Conservation (phyloP, 805 yeast genomes). For the Blastobotrys chiropterorum region DNA sequence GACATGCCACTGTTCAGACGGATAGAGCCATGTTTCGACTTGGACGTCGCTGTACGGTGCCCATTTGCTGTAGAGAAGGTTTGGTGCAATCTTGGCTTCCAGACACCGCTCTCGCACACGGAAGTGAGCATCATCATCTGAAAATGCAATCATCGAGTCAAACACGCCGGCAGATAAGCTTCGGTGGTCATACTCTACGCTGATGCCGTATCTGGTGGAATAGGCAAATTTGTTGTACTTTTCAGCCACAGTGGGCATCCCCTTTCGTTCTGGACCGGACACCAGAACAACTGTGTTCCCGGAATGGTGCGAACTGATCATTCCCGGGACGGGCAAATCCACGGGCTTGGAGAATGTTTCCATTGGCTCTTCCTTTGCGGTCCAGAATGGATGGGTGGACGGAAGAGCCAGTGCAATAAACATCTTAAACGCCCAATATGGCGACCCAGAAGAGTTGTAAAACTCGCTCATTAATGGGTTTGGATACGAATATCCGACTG, state of each 20-base stretch:
- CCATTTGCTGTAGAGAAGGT: slow-evolving; percentile 16
- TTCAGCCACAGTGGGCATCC: slow-evolving; percentile 12
- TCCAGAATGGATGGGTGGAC: slow-evolving; percentile 20
- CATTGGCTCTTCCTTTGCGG: slow-evolving; percentile 14
- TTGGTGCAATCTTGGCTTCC: slow-evolving; percentile 5
- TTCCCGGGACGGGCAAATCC: slow-evolving; percentile 11
- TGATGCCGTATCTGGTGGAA: slow-evolving; percentile 21
- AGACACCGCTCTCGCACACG: slow-evolving; percentile 12
- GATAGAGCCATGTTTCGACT: slow-evolving; percentile 21
- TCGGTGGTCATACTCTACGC: slow-evolving; percentile 14
- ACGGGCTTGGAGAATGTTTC: neutral
- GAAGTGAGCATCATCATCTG: slow-evolving; percentile 16
- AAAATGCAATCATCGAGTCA: slow-evolving; percentile 20
- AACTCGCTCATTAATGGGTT: slow-evolving; percentile 22
- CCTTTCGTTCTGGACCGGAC: slow-evolving; percentile 12
- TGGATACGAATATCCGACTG: slow-evolving; percentile 24
- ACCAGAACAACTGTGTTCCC: slow-evolving; percentile 9
- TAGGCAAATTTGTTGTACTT: slow-evolving; percentile 26
- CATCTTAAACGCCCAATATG: slow-evolving; percentile 24
- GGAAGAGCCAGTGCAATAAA: slow-evolving; percentile 20
- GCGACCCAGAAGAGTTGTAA: slow-evolving; percentile 23
- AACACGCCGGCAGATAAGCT: slow-evolving; percentile 13
- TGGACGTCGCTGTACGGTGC: slow-evolving; percentile 17
- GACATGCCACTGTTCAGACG: slow-evolving; percentile 18
- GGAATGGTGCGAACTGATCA: slow-evolving; percentile 10